These are phyloP conservation scores for Endothia cerciana DNA, from an alignment of 2,329 filamentous ascomycete genomes.

Conservation along the genomic window DNA sequence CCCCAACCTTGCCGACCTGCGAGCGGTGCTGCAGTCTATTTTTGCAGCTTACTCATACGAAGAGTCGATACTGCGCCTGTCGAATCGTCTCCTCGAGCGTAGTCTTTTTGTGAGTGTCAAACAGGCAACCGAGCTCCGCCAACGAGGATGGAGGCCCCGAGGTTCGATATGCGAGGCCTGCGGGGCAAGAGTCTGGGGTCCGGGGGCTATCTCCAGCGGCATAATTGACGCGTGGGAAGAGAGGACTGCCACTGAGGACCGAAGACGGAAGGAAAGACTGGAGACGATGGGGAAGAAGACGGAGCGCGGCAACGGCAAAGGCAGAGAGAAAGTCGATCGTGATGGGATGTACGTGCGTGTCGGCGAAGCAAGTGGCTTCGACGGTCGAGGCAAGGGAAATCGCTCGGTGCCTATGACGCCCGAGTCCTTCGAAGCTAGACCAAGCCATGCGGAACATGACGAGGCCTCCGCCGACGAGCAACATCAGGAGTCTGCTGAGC, in stretches of 20 bases:
- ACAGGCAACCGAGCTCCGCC: conserved; percentile 72
- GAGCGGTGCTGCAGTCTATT: conserved; percentile 82
- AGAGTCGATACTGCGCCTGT: conserved; percentile 82
- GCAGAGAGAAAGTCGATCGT: conserved; percentile 35
- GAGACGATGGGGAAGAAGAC: conserved; percentile 34
- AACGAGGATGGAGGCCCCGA: conserved; percentile 85
- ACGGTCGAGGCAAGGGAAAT: conserved; percentile 43
- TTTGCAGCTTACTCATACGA: conserved; percentile 97
- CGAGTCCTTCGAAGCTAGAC: conserved; percentile 26
- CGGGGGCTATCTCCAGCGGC: conserved; percentile 70
- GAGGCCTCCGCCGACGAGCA: conserved; percentile 42
- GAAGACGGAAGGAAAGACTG: conserved; percentile 49
- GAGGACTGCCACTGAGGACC: conserved; percentile 53
- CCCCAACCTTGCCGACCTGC: conserved; percentile 84
- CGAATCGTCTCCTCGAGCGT: conserved; percentile 84
- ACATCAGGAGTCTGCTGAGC: conserved; percentile 46
- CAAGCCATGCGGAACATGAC: conserved; percentile 25
- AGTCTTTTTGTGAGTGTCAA: conserved; percentile 85
- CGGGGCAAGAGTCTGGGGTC: conserved; percentile 82
- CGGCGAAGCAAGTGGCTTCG: conserved; percentile 32
- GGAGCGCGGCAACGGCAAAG: conserved; percentile 29
- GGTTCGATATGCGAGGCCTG: conserved; percentile 90
- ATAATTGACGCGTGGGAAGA: conserved; percentile 85
- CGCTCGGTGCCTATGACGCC: conserved; percentile 28
- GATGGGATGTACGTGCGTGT: conserved; percentile 37